Evolutionary conservation across 2,329 filamentous ascomycete species (phyloP).

Genomic region (Claviceps africana): DNA sequence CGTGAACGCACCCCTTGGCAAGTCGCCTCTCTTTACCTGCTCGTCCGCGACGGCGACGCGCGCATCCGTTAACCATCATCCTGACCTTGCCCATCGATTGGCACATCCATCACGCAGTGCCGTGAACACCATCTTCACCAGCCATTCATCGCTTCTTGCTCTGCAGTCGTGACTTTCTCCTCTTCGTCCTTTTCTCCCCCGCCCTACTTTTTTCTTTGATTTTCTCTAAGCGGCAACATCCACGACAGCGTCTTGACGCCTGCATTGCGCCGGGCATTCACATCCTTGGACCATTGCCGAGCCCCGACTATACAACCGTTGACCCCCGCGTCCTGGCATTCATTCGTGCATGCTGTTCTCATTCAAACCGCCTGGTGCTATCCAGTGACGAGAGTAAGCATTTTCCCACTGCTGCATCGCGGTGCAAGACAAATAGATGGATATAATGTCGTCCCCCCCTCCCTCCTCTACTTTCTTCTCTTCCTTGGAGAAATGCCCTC

Average conservation of each 20-base stretch:
- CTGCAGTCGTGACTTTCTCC: not conserved
- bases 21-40: not conserved
- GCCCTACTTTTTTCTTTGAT: not conserved
- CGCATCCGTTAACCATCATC: constrained; percentile 4
- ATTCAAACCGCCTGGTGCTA: not conserved
- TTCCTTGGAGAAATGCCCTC: not conserved
- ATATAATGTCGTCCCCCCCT: not conserved
- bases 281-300: not conserved
- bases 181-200: not conserved
- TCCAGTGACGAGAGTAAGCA: not conserved
- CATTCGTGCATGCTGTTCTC: constrained; percentile 1
- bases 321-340: not conserved
- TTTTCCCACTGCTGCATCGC: not conserved
- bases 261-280: not conserved
- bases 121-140: not conserved
- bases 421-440: not conserved
- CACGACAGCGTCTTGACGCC: not conserved
- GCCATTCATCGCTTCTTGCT: not conserved
- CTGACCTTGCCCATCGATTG: constrained; percentile 3
- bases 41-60: constrained; percentile 9
- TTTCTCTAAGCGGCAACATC: not conserved
- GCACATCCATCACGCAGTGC: constrained; percentile 3
- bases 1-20: not conserved
- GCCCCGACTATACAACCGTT: not conserved
- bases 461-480: not conserved